phyloP scores from a whole-genome alignment of 2,329 filamentous ascomycete species.

The Scedosporium apiospermum region DNA sequence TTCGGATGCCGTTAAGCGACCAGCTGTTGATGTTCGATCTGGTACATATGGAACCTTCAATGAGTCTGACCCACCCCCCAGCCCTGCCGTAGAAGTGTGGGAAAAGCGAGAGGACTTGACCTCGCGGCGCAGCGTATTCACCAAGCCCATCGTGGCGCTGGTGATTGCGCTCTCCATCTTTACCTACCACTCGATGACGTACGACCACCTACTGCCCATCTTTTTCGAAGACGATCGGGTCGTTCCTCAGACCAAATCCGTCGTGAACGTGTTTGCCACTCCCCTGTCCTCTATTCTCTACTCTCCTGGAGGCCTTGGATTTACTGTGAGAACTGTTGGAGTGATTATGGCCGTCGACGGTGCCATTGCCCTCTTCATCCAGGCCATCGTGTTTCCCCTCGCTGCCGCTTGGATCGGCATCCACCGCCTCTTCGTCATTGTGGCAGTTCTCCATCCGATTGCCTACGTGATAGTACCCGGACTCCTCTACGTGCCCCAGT shows the following conservation, averaged over 20 bases:
- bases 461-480: constrained; percentile 51
- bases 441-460: constrained; percentile 51
- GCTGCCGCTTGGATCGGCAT: constrained; percentile 50
- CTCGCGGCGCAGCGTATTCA: constrained; percentile 8
- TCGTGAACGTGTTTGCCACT: constrained; percentile 3
- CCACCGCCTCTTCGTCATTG: constrained; percentile 47
- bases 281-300: constrained; percentile 35
- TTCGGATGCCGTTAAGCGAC: constrained; percentile 63
- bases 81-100: constrained; percentile 6
- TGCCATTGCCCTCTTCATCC: constrained; percentile 48
- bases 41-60: constrained; percentile 57
- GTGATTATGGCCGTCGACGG: constrained; percentile 52
- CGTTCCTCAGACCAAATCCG: constrained; percentile 16
- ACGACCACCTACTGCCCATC: constrained; percentile 84
- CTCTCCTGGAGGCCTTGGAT: constrained; percentile 52
- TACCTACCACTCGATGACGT: constrained; percentile 92
- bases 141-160: constrained; percentile 27
- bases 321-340: constrained; percentile 53
- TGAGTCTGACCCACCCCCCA: background rate
- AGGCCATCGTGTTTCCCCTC: constrained; percentile 51
- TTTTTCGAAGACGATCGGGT: constrained; percentile 73
- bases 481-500: constrained; percentile 44
- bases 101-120: constrained; percentile 20
- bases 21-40: constrained; percentile 46
- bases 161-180: constrained; percentile 80